Evolutionary conservation across 768 basidiomycete genomes (phyloP).

Genomic region (Pleurotus ostreatus): DNA sequence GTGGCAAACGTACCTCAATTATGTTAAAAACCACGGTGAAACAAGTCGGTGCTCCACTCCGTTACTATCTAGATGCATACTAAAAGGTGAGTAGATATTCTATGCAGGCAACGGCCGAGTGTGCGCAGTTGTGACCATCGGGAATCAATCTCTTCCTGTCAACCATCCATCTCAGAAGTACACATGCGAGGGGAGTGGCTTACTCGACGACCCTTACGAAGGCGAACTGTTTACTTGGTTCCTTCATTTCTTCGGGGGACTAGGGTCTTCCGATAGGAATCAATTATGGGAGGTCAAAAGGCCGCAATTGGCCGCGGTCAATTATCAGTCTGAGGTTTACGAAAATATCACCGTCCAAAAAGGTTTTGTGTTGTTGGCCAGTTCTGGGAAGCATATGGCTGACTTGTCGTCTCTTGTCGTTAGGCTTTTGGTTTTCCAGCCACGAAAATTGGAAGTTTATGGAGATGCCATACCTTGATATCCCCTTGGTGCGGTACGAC

Average conservation of each 20-base stretch:
- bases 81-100: constrained; percentile 14
- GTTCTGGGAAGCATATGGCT: too few species aligned
- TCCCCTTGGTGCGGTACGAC: constrained; percentile 16
- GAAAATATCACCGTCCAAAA: constrained; percentile 18
- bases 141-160: constrained; percentile 17
- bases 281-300: constrained; percentile 17
- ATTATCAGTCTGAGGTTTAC: constrained; percentile 14
- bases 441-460: constrained; percentile 23
- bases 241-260: constrained; percentile 17
- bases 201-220: constrained; percentile 20
- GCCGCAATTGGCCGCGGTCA: constrained; percentile 16
- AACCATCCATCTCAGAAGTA: constrained; percentile 18
- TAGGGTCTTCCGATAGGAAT: constrained; percentile 12
- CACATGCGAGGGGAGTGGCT: constrained; percentile 18
- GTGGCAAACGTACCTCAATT: constrained; percentile 18
- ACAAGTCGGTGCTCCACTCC: constrained; percentile 3
- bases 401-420: neutral
- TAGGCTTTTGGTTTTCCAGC: constrained; percentile 21
- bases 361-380: constrained; percentile 5
- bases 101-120: constrained; percentile 18
- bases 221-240: constrained; percentile 20
- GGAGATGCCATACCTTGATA: constrained; percentile 19
- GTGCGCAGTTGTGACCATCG: constrained; percentile 17
- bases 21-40: constrained; percentile 16
- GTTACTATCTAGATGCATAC: neutral